Conservation (phyloP, 306 rosid species). For the Quercus ilex region DNA sequence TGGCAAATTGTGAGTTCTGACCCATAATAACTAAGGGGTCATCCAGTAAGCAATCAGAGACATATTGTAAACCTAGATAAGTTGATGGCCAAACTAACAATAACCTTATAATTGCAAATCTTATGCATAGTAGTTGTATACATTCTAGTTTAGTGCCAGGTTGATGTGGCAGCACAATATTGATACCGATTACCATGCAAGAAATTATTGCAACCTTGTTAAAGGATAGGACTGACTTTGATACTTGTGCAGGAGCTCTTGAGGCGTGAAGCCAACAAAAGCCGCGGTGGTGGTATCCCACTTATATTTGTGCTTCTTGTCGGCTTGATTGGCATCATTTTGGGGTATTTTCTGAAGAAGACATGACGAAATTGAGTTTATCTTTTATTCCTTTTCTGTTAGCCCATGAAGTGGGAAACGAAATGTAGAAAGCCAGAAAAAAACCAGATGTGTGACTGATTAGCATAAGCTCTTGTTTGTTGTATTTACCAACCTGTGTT, state of each 20-base stretch:
- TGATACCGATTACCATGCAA: neutral
- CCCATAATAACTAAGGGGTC: neutral
- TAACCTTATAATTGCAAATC: neutral
- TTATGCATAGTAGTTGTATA: neutral
- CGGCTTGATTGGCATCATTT: conserved; percentile 67
- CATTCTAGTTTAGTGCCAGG: neutral
- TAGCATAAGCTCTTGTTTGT: conserved; percentile 24
- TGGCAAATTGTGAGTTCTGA: neutral
- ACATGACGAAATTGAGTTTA: conserved; percentile 36
- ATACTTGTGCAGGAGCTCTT: conserved; percentile 54
- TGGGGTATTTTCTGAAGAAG: conserved; percentile 77
- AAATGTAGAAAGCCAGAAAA: conserved; percentile 46
- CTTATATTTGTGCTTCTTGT: conserved; percentile 52
- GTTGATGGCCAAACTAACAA: neutral
- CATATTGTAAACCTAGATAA: neutral
- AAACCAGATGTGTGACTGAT: conserved; percentile 33
- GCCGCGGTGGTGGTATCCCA: conserved; percentile 48
- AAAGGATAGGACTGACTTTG: neutral
- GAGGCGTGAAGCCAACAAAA: conserved; percentile 40
- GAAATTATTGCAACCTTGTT: neutral
- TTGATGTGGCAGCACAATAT: neutral
- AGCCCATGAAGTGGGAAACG: neutral
- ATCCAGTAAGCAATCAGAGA: neutral
- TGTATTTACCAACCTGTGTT: conserved; percentile 32
- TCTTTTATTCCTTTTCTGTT: neutral